Percentiles rank a stretch among this genome's conserved stretches.
Evolutionary conservation across 2,329 filamentous ascomycete species (phyloP).

Genomic region (Cytospora paraplurivora): DNA sequence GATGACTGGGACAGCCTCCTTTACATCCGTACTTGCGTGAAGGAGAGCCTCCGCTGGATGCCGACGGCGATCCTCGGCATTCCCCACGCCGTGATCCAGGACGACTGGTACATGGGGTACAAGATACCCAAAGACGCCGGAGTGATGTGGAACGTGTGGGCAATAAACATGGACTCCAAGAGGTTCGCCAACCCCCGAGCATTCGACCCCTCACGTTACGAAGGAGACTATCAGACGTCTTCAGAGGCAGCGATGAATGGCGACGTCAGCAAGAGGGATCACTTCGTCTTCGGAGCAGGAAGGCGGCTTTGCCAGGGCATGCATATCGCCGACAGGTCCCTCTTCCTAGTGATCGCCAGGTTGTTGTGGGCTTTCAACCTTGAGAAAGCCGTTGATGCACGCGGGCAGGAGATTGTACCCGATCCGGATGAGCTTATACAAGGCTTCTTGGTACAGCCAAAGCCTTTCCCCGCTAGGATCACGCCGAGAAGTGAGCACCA

Average conservation of each 20-base stretch:
- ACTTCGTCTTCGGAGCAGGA: conserved; percentile 58
- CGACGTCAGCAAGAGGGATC: conserved; percentile 46
- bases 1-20: conserved; percentile 43
- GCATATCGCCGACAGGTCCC: conserved; percentile 52
- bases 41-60: conserved; percentile 48
- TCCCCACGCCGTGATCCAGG: conserved; percentile 46
- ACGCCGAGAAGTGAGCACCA: conserved; percentile 19
- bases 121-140: conserved; percentile 49
- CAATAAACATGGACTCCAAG: conserved; percentile 49
- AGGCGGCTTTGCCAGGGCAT: conserved; percentile 61
- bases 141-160: conserved; percentile 43
- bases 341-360: conserved; percentile 51
- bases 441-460: conserved; percentile 21
- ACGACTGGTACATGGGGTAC: conserved; percentile 48
- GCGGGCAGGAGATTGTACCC: conserved; percentile 14
- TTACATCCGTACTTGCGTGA: conserved; percentile 46
- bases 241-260: conserved; percentile 36
- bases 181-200: conserved; percentile 43
- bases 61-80: conserved; percentile 44
- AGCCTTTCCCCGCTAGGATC: conserved; percentile 19
- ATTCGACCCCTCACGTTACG: conserved; percentile 48
- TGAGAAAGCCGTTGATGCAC: conserved; percentile 11
- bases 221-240: conserved; percentile 32
- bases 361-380: conserved; percentile 50
- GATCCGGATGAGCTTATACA: conserved; percentile 10